phyloP scores from a whole-genome alignment of 345 rosid species.

The Boechera stricta region DNA sequence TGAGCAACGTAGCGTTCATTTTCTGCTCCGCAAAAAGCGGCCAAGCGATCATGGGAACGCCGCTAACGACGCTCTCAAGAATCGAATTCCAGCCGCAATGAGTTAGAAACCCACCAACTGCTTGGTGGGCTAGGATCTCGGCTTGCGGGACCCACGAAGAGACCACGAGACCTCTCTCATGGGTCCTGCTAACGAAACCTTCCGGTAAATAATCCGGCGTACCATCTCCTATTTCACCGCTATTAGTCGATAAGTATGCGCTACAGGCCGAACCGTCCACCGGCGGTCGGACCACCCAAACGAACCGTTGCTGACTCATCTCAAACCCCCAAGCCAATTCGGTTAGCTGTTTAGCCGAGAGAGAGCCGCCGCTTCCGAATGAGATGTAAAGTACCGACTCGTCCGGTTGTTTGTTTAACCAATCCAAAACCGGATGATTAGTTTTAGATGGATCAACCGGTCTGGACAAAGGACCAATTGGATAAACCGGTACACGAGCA shows the following conservation, averaged over 20 bases:
- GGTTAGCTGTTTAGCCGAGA: slow-evolving; percentile 34
- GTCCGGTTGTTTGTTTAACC: slow-evolving; percentile 60
- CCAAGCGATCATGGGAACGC: slow-evolving; percentile 65
- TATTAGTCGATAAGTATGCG: slow-evolving; percentile 15
- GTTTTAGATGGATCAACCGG: slow-evolving; percentile 28
- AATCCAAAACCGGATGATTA: slow-evolving; percentile 36
- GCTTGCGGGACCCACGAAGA: slow-evolving; percentile 73
- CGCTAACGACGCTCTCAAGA: slow-evolving; percentile 50
- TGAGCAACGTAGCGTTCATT: slow-evolving; percentile 39
- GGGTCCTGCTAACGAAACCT: slow-evolving; percentile 28
- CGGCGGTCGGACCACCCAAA: slow-evolving; percentile 45
- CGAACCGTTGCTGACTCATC: slow-evolving; percentile 42
- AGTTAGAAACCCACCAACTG: slow-evolving; percentile 63
- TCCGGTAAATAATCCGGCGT: slow-evolving; percentile 34
- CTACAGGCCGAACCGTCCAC: slow-evolving; percentile 24
- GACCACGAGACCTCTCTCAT: slow-evolving; percentile 26
- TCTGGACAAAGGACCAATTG: slow-evolving; percentile 43
- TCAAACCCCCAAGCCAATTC: slow-evolving; percentile 45
- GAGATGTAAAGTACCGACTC: slow-evolving; percentile 65
- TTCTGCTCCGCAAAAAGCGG: slow-evolving; percentile 46
- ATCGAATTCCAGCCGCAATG: slow-evolving; percentile 94
- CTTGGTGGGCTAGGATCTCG: slow-evolving; percentile 55
- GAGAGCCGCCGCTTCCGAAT: slow-evolving; percentile 73
- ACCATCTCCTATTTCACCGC: not conserved
- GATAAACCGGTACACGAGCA: slow-evolving; percentile 44